Evolutionary conservation across 2,329 filamentous ascomycete genomes (phyloP), one percentile per base, ranked within the genome.

Genomic region (Ophiocordyceps australis): DNA sequence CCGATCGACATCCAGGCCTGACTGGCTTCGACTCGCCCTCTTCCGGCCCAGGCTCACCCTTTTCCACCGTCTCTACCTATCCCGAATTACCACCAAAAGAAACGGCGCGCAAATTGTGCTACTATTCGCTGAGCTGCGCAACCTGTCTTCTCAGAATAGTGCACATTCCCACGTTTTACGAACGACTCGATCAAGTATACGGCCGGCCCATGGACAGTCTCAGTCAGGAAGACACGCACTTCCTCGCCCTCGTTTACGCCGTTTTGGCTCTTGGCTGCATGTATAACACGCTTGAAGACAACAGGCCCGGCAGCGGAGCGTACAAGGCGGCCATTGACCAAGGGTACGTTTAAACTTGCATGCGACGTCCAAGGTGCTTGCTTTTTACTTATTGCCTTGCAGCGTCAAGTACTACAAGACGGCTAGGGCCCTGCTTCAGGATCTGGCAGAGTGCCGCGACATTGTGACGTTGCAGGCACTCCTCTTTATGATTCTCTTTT

Each of bases 141-240:
- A 71, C 65, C 3, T 65, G 62, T 31, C 49, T 73, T 2, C 48
- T 70, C 14, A 69, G 79, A 20, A 74, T 86, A 29, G 66, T 92
- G 5, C 83, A 94, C 41, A 59, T 78, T 25, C 85, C 85, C 0
- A 70, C 70, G 0, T 94, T 93, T 44, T 82, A 77, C 50, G 63
- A 67, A 30, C 72, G 69, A 39, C 64, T 93, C 33, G 74, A 93
- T 36, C 65, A 65, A 28, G 62, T 94, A 20, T 94, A 92, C 47
- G 68, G 76, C 35, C 70, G 59, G 14, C 59, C 76, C 1, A 56
- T 64, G 8, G 67, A 77, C 14, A 62, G 59, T 27, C 69, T 70
- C 36, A 63, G 60, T 6, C 64, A 67, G 27, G 67, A 73, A 25
- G 75, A 82, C 34, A 65, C 70, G 26, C 59, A 63, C 16, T 79